Percentiles rank a stretch among this genome's conserved stretches.
These are phyloP conservation scores for Euphrasia confusa DNA, from an alignment of 257 asterid species.

Conservation along the genomic window DNA sequence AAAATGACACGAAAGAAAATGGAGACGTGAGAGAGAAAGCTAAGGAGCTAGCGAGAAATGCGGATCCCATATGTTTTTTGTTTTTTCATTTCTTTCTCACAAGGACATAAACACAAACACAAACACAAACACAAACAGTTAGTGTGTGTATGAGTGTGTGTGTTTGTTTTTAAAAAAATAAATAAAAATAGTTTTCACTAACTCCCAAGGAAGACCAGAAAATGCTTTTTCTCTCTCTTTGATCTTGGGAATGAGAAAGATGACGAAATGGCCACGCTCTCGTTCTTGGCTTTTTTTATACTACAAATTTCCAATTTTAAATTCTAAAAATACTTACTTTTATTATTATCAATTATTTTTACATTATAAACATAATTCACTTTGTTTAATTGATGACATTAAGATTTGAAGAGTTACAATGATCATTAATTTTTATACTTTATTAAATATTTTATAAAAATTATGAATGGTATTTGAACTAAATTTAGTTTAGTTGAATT, in stretches of 20 bases:
- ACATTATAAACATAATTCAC: too few species aligned
- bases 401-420: too few species aligned
- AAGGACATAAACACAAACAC: not conserved
- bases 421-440: too few species aligned
- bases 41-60: slow-evolving; percentile 20
- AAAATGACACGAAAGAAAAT: slow-evolving; percentile 35
- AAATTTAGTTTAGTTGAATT: too few species aligned
- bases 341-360: too few species aligned
- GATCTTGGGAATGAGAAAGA: slow-evolving; percentile 47
- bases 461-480: too few species aligned
- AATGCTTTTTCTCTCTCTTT: slow-evolving; percentile 15
- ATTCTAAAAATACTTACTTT: too few species aligned
- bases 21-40: not conserved
- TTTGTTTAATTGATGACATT: too few species aligned
- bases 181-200: slow-evolving; percentile 37
- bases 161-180: slow-evolving; percentile 23
- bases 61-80: slow-evolving; percentile 21
- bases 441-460: too few species aligned
- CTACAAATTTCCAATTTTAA: too few species aligned
- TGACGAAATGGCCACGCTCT: slow-evolving; percentile 47
- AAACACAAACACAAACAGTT: not conserved
- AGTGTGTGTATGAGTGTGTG: not conserved
- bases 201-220: slow-evolving; percentile 52
- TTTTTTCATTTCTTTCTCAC: not conserved
- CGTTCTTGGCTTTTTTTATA: slow-evolving; percentile 19